Evolutionary conservation across 306 rosid species (phyloP), one percentile per base, ranked within the genome.

Genomic region (Lablab purpureus): DNA sequence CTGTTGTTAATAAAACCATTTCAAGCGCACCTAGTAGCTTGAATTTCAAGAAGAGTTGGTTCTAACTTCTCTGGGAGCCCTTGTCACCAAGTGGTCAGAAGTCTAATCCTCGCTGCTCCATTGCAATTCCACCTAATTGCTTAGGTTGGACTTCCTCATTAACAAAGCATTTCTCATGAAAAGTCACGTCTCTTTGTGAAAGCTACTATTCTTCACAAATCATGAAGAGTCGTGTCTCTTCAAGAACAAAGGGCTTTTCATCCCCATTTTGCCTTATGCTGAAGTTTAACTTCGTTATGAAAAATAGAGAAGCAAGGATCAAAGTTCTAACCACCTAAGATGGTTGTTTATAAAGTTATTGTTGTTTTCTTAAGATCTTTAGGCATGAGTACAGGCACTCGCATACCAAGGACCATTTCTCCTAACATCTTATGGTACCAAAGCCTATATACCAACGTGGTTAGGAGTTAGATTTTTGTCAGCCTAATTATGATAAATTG

Each of bases 11-110:
- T 37, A 55, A 41, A 74, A 74, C 56, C 28, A 58, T 3, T 56
- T 58, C 40, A 74, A 58, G n/a, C n/a, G n/a, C n/a, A n/a, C n/a
- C n/a, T 14, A 9, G 40, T 4, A 71, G 60, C 62, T 50, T 30
- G 41, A 50, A 19, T 50, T n/a, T n/a, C n/a, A n/a, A 17, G 45
- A 7, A 69, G 43, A 27, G 28, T 70, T 25, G 62, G 18, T 9
- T 28, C 75, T 23, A 58, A 58, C 36, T 25, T 68, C 18, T 19
- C 23, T 68, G 25, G 28, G 22, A 46, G 41, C 17, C 74, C 27
- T 32, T 46, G 5, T 46, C 17, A 47, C 37, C 74, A 25, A 25
- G 43, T 1, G 27, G 74, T 15, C 43, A 69, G 21, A n/a, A 65
- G n/a, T 64, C 17, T 28, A 43, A 40, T 40, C 49, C 72, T 37